Evolutionary conservation across 2,329 filamentous ascomycete species (phyloP).

Genomic region (Colletotrichum scovillei): DNA sequence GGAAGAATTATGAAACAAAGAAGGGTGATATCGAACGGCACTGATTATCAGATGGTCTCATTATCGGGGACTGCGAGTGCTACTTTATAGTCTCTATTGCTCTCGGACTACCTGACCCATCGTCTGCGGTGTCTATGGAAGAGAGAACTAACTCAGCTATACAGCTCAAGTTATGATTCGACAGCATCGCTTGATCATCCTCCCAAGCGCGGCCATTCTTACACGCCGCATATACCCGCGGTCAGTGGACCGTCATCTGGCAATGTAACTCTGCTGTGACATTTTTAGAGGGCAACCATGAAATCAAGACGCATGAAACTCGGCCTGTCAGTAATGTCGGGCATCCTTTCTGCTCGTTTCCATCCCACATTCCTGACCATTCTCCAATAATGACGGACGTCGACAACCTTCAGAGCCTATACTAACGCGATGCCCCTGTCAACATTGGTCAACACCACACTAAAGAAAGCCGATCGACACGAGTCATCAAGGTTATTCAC

Average conservation of each 20-base stretch:
- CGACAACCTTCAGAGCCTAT: background rate
- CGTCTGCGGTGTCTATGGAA: no score
- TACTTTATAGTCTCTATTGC: background rate
- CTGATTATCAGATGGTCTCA: background rate
- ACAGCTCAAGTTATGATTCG: background rate
- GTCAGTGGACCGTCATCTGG: background rate
- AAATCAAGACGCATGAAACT: background rate
- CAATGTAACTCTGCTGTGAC: background rate
- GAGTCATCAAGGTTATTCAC: slow-evolving; percentile 15
- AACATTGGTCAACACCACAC: background rate
- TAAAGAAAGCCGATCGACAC: background rate
- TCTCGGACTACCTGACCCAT: background rate
- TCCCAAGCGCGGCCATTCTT: background rate
- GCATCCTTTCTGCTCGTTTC: background rate
- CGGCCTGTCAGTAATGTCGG: background rate
- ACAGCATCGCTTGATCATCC: background rate
- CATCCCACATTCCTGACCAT: background rate
- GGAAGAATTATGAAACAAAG: slow-evolving; percentile 6
- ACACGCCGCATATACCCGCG: background rate
- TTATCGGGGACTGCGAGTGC: background rate
- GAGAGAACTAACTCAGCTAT: background rate
- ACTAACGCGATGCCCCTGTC: background rate
- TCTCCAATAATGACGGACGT: background rate
- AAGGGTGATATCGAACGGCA: background rate
- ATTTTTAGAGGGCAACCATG: background rate